phyloP scores from a whole-genome alignment of 345 rosid species.

The Gossypium herbaceum region DNA sequence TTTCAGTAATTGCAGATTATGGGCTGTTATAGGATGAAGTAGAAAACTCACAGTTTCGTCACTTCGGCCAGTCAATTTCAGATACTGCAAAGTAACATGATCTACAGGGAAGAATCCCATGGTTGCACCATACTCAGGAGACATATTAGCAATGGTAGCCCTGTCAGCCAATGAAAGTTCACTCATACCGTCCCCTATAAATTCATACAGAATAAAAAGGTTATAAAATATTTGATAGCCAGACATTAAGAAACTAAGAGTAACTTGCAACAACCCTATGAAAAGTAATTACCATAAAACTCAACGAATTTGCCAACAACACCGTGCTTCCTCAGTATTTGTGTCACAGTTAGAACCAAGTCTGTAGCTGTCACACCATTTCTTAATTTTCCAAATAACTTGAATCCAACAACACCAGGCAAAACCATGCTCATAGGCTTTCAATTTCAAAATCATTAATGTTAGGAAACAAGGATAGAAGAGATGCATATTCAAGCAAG shows the following conservation, averaged over 20 bases:
- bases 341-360: constrained; percentile 94
- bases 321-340: constrained; percentile 97
- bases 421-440: constrained; percentile 99
- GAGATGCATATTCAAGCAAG: neutral
- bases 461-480: constrained; percentile 1
- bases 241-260: neutral
- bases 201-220: neutral
- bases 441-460: constrained; percentile 8
- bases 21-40: neutral
- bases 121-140: constrained; percentile 99
- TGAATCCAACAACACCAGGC: constrained; percentile 99
- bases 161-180: constrained; percentile 91
- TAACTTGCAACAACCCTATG: constrained; percentile 17
- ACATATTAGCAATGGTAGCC: constrained; percentile 99
- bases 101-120: constrained; percentile 99
- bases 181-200: constrained; percentile 88
- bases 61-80: constrained; percentile 93
- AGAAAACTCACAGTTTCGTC: constrained; percentile 76
- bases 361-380: constrained; percentile 98
- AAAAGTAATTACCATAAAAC: constrained; percentile 68
- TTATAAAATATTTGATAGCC: neutral
- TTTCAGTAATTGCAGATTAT: constrained; percentile 3
- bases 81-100: constrained; percentile 88
- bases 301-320: constrained; percentile 99
- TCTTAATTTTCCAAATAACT: constrained; percentile 69